Base-by-base conservation (phyloP, 2,329 filamentous ascomycete genomes). In the Raffaelea arxii region DNA sequence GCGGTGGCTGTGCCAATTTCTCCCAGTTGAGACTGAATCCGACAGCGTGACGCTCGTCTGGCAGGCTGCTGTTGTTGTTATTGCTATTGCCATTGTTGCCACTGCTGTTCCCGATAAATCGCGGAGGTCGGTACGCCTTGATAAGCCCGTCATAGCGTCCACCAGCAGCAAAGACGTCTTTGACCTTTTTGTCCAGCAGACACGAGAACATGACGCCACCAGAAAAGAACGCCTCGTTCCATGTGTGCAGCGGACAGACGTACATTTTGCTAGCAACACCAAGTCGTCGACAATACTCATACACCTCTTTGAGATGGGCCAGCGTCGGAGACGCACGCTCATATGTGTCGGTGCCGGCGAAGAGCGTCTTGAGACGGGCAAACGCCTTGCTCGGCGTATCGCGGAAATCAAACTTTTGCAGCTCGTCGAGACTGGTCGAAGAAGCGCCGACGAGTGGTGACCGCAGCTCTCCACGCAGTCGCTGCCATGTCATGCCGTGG, bases 1-100 rank as follows among this genome's bases (percentile, higher is more conserved):
- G 78, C 3, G 76, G 68, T 59, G 86, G 79, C 36, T 78, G 78
- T 6, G 82, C 82, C 4, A 95, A 70, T 48, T 84, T 80, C 56
- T 96, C 90, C 80, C 90, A 94, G 22, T 86, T 86, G 36, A 97
- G 69, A 58, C 89, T 94, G 59, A 97, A 91, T 1, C 94, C 92
- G 11, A 97, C 92, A 5, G 88, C 91, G 59, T 94, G 87, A 19
- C 80, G 78, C 56, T 82, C 80, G 46, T 78, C 72, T 38, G 76
- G 70, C 47, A 75, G 76, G 18, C 46, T 49, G 22, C 72, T 74
- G 36, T 78, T 72, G 37, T 80, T n/a, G n/a, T n/a, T n/a, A n/a
- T n/a, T n/a, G n/a, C n/a, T n/a, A n/a, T n/a, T n/a, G n/a, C n/a
- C n/a, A n/a, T n/a, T n/a, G n/a, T n/a, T n/a, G n/a, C n/a, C n/a